phyloP scores from a whole-genome alignment of 495 filamentous ascomycete genomes.

The Pyronema domesticum region DNA sequence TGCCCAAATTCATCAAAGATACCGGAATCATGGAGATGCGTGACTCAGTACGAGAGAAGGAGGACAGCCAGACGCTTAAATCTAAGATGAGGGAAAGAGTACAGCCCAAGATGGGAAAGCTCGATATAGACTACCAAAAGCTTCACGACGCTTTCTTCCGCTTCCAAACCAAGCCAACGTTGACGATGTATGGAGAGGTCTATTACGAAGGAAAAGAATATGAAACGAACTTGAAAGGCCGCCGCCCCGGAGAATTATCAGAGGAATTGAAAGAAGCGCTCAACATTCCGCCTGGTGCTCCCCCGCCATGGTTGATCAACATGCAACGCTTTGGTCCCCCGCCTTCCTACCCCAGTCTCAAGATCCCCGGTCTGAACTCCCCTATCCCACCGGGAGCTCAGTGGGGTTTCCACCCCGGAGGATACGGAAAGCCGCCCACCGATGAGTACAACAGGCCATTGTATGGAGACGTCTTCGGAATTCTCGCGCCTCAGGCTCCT shows the following conservation, averaged over 20 bases:
- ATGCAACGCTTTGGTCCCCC: constrained; percentile 87
- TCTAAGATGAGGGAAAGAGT: constrained; percentile 92
- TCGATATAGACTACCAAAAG: constrained; percentile 96
- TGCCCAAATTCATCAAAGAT: constrained; percentile 94
- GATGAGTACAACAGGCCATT: constrained; percentile 80
- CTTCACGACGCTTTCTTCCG: constrained; percentile 96
- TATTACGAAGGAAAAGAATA: constrained; percentile 99
- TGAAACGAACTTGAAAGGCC: constrained; percentile 80
- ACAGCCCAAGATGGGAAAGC: constrained; percentile 86
- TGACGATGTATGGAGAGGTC: constrained; percentile 90
- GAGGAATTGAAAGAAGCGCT: constrained; percentile 83
- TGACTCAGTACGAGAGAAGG: constrained; percentile 88
- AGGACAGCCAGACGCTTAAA: constrained; percentile 74
- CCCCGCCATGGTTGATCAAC: constrained; percentile 93
- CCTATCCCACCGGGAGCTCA: constrained; percentile 79
- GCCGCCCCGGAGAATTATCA: constrained; percentile 76
- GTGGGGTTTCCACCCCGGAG: constrained; percentile 92
- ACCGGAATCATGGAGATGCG: constrained; percentile 97
- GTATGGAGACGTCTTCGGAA: constrained; percentile 87
- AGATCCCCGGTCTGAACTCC: constrained; percentile 89
- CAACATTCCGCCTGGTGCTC: constrained; percentile 82
- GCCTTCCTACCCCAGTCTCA: constrained; percentile 78
- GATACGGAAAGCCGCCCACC: constrained; percentile 87
- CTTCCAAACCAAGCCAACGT: constrained; percentile 84
- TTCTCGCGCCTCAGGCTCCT: constrained; percentile 39